Base-by-base conservation (phyloP, 345 rosid genomes). In the Garcia nutans region DNA sequence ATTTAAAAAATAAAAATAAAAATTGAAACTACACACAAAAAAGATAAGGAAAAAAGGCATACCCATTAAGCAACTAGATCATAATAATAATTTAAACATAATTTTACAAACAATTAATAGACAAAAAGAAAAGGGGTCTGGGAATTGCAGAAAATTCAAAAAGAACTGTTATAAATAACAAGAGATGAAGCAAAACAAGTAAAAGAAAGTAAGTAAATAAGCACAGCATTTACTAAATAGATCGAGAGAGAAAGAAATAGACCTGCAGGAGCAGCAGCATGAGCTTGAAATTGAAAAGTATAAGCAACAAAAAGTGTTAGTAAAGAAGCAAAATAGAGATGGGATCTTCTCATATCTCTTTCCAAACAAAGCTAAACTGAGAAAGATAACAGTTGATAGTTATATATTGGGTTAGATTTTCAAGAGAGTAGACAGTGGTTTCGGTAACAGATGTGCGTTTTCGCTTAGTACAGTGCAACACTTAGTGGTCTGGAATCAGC, bases 181-280 rank as follows among this genome's bases (percentile, higher is more conserved):
- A 20, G 44, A 15, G 72, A 77, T 16, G 10, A 68, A 66, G 52
- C 52, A 47, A 31, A 65, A 19, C 42, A 28, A 54, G 44, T 49
- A 57, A 67, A 79, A 55, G 65, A 26, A 78, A 79, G 70, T 42
- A 47, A 77, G 67, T 49, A 50, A 73, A 73, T 55, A 33, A 47
- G 50, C 50, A 47, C 10, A 47, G 12, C 50, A 47, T 47, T 47
- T 8, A 47, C 50, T 47, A 47, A 47, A 47, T 11, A 47, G 50
- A 47, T 47, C 75, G 8, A 58, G 5, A 42, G 13, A 58, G 5
- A 77, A 15, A 52, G 42, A 26, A 24, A 59, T 45, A 79, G 78
- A 92, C 98, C 89, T 68, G 97, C 88, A 78, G 97, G 93, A 77
- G 95, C 89, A 82, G 97, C 95, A 81, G 97, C 95, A 80, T 87